Base-by-base conservation (phyloP, 1,284 basidiomycete species). In the Hypsizygus ulmarius region DNA sequence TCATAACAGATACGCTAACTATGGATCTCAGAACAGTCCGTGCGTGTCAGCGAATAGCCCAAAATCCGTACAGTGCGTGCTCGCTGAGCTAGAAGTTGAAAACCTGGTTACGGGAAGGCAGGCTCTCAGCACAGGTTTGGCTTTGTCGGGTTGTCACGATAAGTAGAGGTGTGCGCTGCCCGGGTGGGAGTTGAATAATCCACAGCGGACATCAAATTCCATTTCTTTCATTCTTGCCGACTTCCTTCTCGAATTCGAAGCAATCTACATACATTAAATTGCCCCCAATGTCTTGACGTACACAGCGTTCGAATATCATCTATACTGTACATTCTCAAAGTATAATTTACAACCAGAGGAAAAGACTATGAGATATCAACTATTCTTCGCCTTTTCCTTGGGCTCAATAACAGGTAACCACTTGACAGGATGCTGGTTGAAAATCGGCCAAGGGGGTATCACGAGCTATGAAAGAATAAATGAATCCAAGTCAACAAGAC, bases 361-460 rank as follows among this genome's bases (percentile, higher is more conserved):
- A 14, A 19, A 14, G 21, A 32, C 25, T 44, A 54, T 54, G 50
- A 34, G 56, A 57, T 52, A 60, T 69, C 57, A 61, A 61, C 39
- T 49, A 39, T n/a, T 43, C 45, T 34, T 57, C 49, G 25, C 30
- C 19, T 19, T n/a, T 42, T 25, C 37, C 21, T 39, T 43, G 3
- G 49, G 34, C 37, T 51, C 35, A 35, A 58, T 62, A 7, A 60
- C 61, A 15, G 80, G 69, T 32, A 84, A 66, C 86, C 86, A 89
- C 54, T 74, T 68, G 39, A 86, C 78, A 14, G 84, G 78, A 59
- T 88, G 72, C 12, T 64, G 66, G 53, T 83, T 87, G 64, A 75
- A 86, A 62, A 76, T 67, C 0, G 80, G 77, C 87, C 87, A 90
- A 9, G 81, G 81, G 0, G 87, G 86, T 4, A 89, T 54, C n/a